Evolutionary conservation across 2,329 filamentous ascomycete genomes (phyloP).

Genomic region (Botrytis fabae): DNA sequence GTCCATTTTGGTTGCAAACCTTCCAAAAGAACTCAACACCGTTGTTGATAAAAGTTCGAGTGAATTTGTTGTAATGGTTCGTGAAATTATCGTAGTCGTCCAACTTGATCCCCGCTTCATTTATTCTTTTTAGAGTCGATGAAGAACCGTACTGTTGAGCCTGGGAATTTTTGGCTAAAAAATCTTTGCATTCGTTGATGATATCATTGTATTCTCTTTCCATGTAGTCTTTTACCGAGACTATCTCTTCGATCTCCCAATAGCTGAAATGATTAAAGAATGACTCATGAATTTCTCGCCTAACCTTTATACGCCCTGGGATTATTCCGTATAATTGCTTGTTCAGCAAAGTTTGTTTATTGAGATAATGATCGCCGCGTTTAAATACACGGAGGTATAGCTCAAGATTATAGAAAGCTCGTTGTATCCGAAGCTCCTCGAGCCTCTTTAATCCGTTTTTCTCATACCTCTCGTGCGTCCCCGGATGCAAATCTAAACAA

Average conservation of each 20-base stretch:
- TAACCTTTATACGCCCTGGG: not conserved
- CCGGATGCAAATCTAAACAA: not conserved
- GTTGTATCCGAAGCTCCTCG: constrained; percentile 1
- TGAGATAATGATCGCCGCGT: not conserved
- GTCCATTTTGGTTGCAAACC: not conserved
- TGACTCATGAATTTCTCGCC: not conserved
- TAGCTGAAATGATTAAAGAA: not conserved
- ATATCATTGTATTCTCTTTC: constrained; percentile 1
- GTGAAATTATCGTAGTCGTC: not conserved
- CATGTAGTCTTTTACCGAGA: constrained; percentile 1
- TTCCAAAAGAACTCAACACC: constrained; percentile 3
- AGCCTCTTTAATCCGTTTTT: not conserved
- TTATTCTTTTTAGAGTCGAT: not conserved
- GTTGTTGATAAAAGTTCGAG: not conserved
- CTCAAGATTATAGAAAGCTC: not conserved
- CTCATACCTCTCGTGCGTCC: not conserved
- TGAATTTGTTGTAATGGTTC: not conserved
- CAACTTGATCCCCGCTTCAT: too few relatives aligned
- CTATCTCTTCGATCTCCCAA: not conserved
- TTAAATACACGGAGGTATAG: not conserved
- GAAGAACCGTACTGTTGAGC: not conserved
- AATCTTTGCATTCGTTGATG: not conserved
- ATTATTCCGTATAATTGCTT: not conserved
- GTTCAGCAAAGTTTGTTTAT: too few relatives aligned
- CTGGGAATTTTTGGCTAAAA: not conserved